A percentile compares a stretch with the other conserved stretches of the same genome.
These are phyloP conservation scores for Acanthamoeba rhysodes DNA, from an alignment of 208 protist genomes.

Conservation along the genomic window DNA sequence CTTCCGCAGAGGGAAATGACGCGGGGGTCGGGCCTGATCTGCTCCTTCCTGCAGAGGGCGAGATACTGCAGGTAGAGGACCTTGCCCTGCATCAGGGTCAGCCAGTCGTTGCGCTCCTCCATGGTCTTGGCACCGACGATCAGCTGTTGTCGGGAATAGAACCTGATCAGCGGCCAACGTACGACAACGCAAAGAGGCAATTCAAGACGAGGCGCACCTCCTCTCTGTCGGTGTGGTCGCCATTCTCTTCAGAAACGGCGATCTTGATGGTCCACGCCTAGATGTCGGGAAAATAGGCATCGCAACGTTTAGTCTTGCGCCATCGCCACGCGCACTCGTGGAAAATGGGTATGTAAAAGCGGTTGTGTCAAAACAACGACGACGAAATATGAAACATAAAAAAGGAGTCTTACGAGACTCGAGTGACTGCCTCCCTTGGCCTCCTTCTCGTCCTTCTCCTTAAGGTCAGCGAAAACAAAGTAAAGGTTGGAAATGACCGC, in stretches of 20 bases:
- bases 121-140: conserved; percentile 50
- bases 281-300: neutral
- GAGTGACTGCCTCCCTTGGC: neutral
- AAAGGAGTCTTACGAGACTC: neutral
- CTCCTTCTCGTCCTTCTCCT: neutral
- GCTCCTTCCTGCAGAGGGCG: neutral
- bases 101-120: conserved; percentile 38
- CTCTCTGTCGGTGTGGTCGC: conserved; percentile 1
- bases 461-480: neutral
- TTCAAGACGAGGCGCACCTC: neutral
- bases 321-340: no score
- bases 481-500: neutral
- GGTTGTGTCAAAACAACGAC: neutral
- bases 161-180: neutral
- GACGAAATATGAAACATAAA: neutral
- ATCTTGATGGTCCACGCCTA: conserved; percentile 13
- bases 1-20: conserved; percentile 12
- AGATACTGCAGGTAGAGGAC: conserved; percentile 56
- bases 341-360: neutral
- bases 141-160: neutral
- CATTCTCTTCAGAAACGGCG: neutral
- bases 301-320: neutral
- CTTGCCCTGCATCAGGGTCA: conserved; percentile 33
- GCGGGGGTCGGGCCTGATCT: conserved; percentile 25
- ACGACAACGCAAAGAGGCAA: neutral